phyloP scores from a whole-genome alignment of 2,329 filamentous ascomycete species.

The Fusarium virguliforme region DNA sequence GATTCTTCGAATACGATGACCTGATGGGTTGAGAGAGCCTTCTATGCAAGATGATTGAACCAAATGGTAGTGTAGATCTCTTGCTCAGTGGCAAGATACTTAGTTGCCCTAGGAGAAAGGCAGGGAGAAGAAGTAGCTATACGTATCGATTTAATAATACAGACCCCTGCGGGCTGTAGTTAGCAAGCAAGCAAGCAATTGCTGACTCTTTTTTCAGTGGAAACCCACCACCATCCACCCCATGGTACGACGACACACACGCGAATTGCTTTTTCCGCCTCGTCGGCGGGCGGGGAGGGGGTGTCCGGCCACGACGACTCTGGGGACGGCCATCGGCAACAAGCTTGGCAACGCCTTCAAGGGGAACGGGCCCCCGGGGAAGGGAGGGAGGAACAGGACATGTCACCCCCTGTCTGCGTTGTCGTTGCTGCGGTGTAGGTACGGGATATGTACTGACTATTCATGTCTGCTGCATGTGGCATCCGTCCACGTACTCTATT shows the following conservation, averaged over 20 bases:
- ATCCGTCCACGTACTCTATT: conserved; percentile 9
- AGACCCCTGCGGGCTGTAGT: no score
- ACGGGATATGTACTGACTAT: not conserved
- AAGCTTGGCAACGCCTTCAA: conserved; percentile 1
- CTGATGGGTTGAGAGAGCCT: no score
- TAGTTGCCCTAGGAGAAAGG: no score
- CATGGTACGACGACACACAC: not conserved
- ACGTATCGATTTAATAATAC: no score
- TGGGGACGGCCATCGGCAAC: conserved; percentile 4
- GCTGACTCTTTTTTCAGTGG: not conserved
- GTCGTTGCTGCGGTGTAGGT: not conserved
- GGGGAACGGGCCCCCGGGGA: not conserved
- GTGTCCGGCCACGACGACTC: conserved; percentile 1
- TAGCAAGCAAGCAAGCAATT: not conserved
- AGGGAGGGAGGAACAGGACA: not conserved
- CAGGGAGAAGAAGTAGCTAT: no score
- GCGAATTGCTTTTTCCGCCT: conserved; percentile 24
- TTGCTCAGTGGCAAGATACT: no score
- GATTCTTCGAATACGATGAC: no score
- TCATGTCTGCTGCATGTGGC: conserved; percentile 7
- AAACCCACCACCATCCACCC: not conserved
- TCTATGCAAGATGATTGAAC: no score
- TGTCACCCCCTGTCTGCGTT: not conserved
- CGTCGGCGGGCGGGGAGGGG: conserved; percentile 3
- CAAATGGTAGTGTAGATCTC: no score